Evolutionary conservation across 192 early-diverging fungal species (phyloP), one percentile per base, ranked within the genome.

Genomic region (Mortierella claussenii): DNA sequence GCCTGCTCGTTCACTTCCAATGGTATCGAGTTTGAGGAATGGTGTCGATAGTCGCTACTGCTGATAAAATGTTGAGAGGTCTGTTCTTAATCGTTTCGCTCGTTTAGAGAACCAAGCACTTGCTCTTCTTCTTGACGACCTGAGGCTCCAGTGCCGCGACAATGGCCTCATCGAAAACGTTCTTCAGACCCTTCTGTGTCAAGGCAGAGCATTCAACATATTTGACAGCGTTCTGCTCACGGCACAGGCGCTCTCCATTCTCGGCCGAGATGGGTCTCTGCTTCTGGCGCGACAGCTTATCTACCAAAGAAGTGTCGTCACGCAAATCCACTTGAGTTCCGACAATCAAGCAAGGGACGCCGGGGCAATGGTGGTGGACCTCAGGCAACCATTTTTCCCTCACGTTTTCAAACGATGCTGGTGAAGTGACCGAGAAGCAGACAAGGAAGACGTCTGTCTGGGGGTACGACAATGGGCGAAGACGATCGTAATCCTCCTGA

Each of bases 361-460:
- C 94, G 10, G 96, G 96, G 84, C 94, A 97, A 80, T 97, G 95
- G 69, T 98, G 96, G 58, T 92, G 92, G 40, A 97, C 94, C 84
- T 98, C 96, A 17, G 95, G 95, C 78, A 96, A 89, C 96, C 95
- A 98, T 76, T 98, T 98, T 76, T 96, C 94, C 65, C 92, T 90
- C 11, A 96, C 94, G 86, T 98, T 98, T 71, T 96, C 94, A 78
- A 95, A 98, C 24, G 94, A 96, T 17, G 94, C 94, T 30, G 92
- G 94, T 7, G 92, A 92, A 24, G 91, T 93, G 23, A 96, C 94
- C 46, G 92, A 94, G 80, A 98, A 98, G 78, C 94, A 96, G 46
- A 98, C 91, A 27, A 98, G 85, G 79, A 97, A 96, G 3, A 98
- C 95, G 76, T 98, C 95, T 12, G 96, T 97, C 79, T 96, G 93